Base-by-base conservation (phyloP, 345 rosid genomes). In the Eutrema heterophyllum region DNA sequence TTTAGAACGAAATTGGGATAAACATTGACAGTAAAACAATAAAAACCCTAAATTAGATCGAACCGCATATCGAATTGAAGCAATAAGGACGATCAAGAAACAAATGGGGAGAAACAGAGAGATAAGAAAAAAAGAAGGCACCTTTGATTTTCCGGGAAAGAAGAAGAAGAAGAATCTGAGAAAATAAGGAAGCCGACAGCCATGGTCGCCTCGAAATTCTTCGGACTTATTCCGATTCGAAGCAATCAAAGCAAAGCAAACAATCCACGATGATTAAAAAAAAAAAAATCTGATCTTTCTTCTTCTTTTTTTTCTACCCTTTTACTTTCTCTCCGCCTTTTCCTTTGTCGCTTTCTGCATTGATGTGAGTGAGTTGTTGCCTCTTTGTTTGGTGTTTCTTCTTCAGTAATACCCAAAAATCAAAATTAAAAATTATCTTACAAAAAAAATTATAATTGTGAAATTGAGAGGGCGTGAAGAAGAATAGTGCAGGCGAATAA, bases 141-240 rank as follows among this genome's bases (percentile, higher is more conserved):
- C 80, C 80, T 77, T 71, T 77, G 80, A 58, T 15, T 32, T 58
- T 26, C 43, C 33, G 56, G 44, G 71, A 64, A 73, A 73, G 64
- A 66, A 64, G 51, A 56, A 58, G 48, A 39, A 56, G 39, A 64
- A 30, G 55, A 67, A 18, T 12, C 33, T 0, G 44, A 44, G 72
- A 40, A 55, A 48, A 45, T 2, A 39, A 57, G 18, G 39, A 77
- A 49, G 40, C 30, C 21, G 68, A 57, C 24, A 71, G 80, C 64
- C 80, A 77, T 77, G 72, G 76, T 29, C 49, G 67, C 72, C 80
- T 70, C 72, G 75, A 76, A 30, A 64, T 76, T 63, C 75, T 35
- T 40, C 46, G 33, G 80, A 64, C 50, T 70, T 46, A 77, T 77
- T 70, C 80, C 53, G 71, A 71, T 56, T 71, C 72, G 44, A 77